phyloP scores from a whole-genome alignment of 2,329 filamentous ascomycete genomes.

The Epichloe gansuensis region DNA sequence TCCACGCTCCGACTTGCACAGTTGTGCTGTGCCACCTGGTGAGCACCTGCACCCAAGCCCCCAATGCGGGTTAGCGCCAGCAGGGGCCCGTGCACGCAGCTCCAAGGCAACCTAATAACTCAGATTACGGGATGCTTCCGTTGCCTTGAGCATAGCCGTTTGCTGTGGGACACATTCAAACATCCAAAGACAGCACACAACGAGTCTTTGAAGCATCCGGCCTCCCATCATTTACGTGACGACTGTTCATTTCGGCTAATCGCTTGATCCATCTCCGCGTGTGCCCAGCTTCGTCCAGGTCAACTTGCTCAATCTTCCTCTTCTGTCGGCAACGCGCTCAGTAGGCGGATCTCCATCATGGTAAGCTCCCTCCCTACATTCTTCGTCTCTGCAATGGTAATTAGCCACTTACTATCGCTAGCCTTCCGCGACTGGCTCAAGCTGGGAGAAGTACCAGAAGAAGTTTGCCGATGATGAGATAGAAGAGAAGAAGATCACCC shows the following conservation, averaged over 20 bases:
- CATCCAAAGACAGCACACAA: slow-evolving; percentile 9
- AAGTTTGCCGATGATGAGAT: slow-evolving; percentile 92
- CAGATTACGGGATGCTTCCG: slow-evolving; percentile 27
- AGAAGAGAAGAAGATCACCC: slow-evolving; percentile 99
- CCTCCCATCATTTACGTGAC: not conserved
- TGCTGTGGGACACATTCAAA: slow-evolving; percentile 3
- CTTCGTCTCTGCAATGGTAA: not conserved
- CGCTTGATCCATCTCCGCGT: not conserved
- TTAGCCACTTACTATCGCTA: slow-evolving; percentile 29
- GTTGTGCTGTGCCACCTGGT: not conserved
- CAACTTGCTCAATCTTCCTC: not conserved
- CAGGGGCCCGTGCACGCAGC: slow-evolving; percentile 21
- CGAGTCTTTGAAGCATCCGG: not conserved
- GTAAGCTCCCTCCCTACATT: slow-evolving; percentile 17
- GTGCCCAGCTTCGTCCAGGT: not conserved
- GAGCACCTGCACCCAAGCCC: slow-evolving; percentile 6
- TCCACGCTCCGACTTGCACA: slow-evolving; percentile 23
- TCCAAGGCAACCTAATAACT: slow-evolving; percentile 25
- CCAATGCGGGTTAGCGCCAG: slow-evolving; percentile 13
- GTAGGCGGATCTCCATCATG: slow-evolving; percentile 27
- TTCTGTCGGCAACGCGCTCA: slow-evolving; percentile 10
- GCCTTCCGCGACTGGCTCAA: slow-evolving; percentile 86
- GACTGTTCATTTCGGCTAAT: not conserved
- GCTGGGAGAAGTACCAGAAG: slow-evolving; percentile 99
- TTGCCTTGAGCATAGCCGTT: slow-evolving; percentile 18